phyloP scores from a whole-genome alignment of 495 filamentous ascomycete species.

The Oidiodendron maius region DNA sequence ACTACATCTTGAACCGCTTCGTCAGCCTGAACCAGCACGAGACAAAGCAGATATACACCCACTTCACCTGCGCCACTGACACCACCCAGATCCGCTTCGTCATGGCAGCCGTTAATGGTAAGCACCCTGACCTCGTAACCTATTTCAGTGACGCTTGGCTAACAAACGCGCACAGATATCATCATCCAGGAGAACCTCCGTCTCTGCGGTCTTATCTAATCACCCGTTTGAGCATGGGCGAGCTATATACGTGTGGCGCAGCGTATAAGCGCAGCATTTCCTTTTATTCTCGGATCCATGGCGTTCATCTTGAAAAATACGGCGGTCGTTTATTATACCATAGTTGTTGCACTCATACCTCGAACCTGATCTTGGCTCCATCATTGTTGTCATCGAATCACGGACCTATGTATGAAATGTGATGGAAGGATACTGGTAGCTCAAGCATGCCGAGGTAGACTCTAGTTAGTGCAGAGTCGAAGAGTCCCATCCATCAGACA shows the following conservation, averaged over 20 bases:
- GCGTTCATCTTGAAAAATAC: constrained; percentile 21
- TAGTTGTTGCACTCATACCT: constrained; percentile 9
- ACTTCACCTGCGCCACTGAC: constrained; percentile 98
- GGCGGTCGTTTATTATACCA: constrained; percentile 24
- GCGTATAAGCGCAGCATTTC: constrained; percentile 9
- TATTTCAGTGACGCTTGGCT: constrained; percentile 15
- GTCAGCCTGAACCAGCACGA: constrained; percentile 97
- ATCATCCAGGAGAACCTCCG: constrained; percentile 99
- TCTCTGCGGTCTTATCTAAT: constrained; percentile 92
- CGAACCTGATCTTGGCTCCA: constrained; percentile 6
- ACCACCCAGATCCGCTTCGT: constrained; percentile 99
- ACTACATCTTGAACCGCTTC: constrained; percentile 96
- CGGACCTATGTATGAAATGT: not conserved
- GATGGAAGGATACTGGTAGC: not conserved
- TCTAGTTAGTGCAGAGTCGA: too few species aligned
- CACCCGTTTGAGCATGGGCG: not conserved
- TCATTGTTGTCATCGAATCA: not conserved
- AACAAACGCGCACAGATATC: constrained; percentile 65
- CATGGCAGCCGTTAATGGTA: constrained; percentile 99
- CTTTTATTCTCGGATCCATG: constrained; percentile 19
- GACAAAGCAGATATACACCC: constrained; percentile 99
- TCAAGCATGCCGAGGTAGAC: too few species aligned
- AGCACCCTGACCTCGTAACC: constrained; percentile 21
- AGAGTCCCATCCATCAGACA: too few species aligned
- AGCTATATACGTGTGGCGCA: not conserved